Evolutionary conservation across 2,329 filamentous ascomycete species (phyloP).

Genomic region (Microascus cirrosus): DNA sequence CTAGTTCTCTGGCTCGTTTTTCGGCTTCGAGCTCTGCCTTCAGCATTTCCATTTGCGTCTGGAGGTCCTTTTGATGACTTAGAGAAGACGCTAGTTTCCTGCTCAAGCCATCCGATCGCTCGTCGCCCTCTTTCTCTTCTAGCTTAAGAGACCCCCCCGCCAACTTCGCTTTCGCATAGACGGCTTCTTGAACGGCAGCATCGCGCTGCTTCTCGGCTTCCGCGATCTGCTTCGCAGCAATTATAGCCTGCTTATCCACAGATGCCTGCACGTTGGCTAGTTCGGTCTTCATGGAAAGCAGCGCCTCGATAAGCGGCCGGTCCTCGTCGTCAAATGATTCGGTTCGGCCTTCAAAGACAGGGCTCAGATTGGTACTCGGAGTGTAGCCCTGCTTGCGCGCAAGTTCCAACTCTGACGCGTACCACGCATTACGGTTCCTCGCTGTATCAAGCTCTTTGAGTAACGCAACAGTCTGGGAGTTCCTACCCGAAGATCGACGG

Average conservation of each 20-base stretch:
- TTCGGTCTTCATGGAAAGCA: conserved; percentile 84
- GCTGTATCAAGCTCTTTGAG: conserved; percentile 78
- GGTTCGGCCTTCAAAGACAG: conserved; percentile 64
- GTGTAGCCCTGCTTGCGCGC: conserved; percentile 84
- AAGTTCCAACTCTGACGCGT: conserved; percentile 85
- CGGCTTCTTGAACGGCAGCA: conserved; percentile 85
- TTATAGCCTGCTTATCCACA: conserved; percentile 76
- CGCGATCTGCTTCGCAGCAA: conserved; percentile 80
- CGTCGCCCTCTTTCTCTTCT: conserved; percentile 50
- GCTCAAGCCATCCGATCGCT: conserved; percentile 57
- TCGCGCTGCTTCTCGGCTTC: conserved; percentile 93
- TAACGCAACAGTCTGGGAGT: conserved; percentile 60
- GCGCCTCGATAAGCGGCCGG: conserved; percentile 79
- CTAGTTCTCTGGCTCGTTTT: conserved; percentile 66
- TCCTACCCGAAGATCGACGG: conserved; percentile 47
- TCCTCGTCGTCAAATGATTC: conserved; percentile 89
- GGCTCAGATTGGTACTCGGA: conserved; percentile 57
- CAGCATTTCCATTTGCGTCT: conserved; percentile 59
- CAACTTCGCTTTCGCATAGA: conserved; percentile 87
- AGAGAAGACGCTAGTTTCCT: conserved; percentile 75
- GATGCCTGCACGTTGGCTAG: conserved; percentile 80
- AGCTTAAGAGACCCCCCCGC: conserved; percentile 58
- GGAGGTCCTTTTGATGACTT: conserved; percentile 69
- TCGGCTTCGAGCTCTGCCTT: conserved; percentile 68
- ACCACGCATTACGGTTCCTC: conserved; percentile 89